These are phyloP conservation scores for Phytopythium cucurbitacearum DNA, from an alignment of 352 stramenopile genomes.

Conservation along the genomic window DNA sequence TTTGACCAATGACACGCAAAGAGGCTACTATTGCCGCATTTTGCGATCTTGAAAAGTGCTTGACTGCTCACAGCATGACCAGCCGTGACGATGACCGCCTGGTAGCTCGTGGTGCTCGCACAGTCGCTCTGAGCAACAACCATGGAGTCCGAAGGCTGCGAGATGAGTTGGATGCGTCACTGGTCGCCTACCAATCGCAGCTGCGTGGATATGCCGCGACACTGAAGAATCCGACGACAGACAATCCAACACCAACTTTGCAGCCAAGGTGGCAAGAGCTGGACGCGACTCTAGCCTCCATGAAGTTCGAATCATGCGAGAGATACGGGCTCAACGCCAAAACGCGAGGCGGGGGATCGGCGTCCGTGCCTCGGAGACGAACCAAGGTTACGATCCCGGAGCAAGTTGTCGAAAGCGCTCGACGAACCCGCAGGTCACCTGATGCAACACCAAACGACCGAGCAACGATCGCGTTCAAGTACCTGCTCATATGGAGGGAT, in stretches of 20 bases:
- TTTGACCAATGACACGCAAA: too few relatives aligned
- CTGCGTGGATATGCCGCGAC: neutral
- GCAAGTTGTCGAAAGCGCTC: conserved; percentile 1
- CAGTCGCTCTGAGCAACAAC: too few relatives aligned
- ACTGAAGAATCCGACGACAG: neutral
- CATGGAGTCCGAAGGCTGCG: neutral
- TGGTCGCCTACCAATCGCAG: neutral
- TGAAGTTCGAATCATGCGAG: conserved; percentile 1
- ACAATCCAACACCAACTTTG: neutral
- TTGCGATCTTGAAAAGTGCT: neutral
- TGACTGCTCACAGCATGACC: neutral
- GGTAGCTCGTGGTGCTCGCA: too few relatives aligned
- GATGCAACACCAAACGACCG: too few relatives aligned
- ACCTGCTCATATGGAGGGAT: conserved; percentile 1
- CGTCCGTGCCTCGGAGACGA: neutral
- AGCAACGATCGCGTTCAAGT: conserved; percentile 1
- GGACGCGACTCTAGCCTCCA: neutral
- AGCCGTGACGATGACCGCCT: too few relatives aligned
- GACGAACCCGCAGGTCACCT: neutral
- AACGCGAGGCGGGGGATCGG: neutral
- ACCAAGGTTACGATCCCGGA: neutral
- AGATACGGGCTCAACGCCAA: too few relatives aligned
- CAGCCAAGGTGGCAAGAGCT: conserved; percentile 1
- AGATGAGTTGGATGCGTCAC: conserved; percentile 1
- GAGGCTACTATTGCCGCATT: too few relatives aligned